These are phyloP conservation scores for Fagus crenata DNA, from an alignment of 306 rosid species.

Conservation along the genomic window DNA sequence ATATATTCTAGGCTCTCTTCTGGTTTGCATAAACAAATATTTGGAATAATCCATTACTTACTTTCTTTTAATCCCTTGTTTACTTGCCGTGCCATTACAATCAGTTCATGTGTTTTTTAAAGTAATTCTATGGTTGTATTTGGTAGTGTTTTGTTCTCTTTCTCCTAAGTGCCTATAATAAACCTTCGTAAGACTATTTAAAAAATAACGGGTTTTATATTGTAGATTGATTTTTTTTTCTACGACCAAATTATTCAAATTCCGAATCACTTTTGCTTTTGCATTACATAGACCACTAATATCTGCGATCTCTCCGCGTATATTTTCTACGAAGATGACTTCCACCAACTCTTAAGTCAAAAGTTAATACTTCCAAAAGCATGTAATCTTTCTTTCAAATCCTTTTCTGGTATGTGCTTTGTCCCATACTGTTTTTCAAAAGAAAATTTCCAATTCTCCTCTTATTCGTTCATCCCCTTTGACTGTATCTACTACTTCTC, in stretches of 20 bases:
- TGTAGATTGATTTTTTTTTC: neutral
- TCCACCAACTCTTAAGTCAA: constrained; percentile 68
- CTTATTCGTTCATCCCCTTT: constrained; percentile 21
- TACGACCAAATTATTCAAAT: constrained; percentile 2
- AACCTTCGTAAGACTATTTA: neutral
- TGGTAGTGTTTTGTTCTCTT: neutral
- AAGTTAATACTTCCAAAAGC: constrained; percentile 55
- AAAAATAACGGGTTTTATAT: neutral
- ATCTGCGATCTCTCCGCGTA: constrained; percentile 32
- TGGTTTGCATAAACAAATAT: neutral
- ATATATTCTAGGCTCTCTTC: neutral
- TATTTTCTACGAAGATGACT: constrained; percentile 41
- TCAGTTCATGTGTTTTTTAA: neutral
- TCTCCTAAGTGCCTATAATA: constrained; percentile 1
- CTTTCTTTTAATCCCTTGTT: neutral
- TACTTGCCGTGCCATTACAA: neutral
- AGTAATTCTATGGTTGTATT: neutral
- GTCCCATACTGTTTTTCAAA: constrained; percentile 44
- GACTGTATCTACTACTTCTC: constrained; percentile 36
- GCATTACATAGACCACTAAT: constrained; percentile 39
- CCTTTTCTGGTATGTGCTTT: constrained; percentile 40
- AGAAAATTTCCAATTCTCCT: constrained; percentile 26
- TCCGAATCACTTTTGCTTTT: constrained; percentile 32
- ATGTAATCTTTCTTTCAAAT: constrained; percentile 35
- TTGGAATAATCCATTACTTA: neutral